Evolutionary conservation across 108 stramenopile species (phyloP), one percentile per base, ranked within the genome.

Genomic region (Pseudonitzschia multiseries): DNA sequence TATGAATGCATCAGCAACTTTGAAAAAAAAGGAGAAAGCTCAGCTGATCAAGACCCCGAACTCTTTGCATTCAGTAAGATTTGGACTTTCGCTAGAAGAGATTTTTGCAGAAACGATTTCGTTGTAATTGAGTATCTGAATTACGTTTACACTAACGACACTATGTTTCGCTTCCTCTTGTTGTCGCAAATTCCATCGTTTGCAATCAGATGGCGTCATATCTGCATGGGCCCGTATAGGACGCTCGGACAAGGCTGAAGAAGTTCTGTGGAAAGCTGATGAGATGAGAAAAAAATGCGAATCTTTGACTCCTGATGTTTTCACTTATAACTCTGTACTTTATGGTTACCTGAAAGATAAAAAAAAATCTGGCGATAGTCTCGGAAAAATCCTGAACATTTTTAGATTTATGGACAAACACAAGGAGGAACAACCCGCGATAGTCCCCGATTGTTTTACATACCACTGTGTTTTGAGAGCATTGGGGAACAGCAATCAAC

Each of bases 311-410:
- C 87, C 86, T 2, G 85, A 89, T 56, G 69, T 68, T 20, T 61
- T 72, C 1, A 83, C 88, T 1, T 92, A 87, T 80, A 92, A 92
- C 54, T 71, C 81, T 46, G 78, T 92, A 28, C 46, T 87, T 28
- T 74, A 87, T 72, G 84, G 86, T 15, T 50, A 79, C 56, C 48
- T 79, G 8, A 68, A 54, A 41, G 51, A 40, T 50, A 72, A 32
- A 4, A 72, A 32, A 4, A 59, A 73, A 50, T 72, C 67, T 22
- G 44, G 46, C 22, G 42, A 65, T 27, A 41, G 66, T 21, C 33
- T 79, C 15, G 24, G 76, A 10, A 69, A 71, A 36, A 66, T 74
- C 8, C 33, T 70, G 15, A 33, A 31, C 8, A 66, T 81, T 53
- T 74, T 85, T 32, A 20, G 76, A 9, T 70, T 73, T 44, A 81